These are phyloP conservation scores for Malassezia furfur DNA, from an alignment of 1,284 basidiomycete species.

Conservation along the genomic window DNA sequence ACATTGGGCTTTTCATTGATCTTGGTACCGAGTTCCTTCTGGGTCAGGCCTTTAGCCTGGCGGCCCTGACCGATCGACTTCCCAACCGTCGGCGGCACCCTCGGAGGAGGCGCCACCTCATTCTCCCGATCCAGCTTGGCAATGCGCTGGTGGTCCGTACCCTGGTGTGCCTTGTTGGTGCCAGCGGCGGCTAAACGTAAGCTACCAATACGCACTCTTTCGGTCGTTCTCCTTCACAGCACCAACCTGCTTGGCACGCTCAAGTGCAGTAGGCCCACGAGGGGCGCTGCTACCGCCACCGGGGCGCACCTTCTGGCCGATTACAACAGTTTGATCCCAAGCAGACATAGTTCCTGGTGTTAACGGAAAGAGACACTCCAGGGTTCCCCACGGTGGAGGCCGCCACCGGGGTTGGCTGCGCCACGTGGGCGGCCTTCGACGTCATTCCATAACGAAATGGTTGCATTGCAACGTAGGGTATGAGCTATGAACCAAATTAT, in stretches of 20 bases:
- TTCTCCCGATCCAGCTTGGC: conserved; percentile 54
- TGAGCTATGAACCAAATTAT: neutral
- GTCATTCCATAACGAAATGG: conserved; percentile 7
- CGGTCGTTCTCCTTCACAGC: conserved; percentile 51
- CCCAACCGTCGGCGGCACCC: conserved; percentile 68
- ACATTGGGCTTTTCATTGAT: conserved; percentile 82
- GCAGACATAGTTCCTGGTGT: conserved; percentile 12
- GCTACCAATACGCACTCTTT: conserved; percentile 41
- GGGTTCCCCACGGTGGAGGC: neutral
- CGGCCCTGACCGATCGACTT: conserved; percentile 77
- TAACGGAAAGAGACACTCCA: neutral
- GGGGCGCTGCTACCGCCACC: conserved; percentile 57
- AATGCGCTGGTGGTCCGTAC: conserved; percentile 43
- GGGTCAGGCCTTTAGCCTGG: conserved; percentile 66
- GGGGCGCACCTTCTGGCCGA: conserved; percentile 61
- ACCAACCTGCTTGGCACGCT: conserved; percentile 50
- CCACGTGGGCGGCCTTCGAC: conserved; percentile 14
- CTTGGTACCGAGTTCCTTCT: conserved; percentile 88
- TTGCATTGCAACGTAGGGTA: neutral
- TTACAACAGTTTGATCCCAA: conserved; percentile 54
- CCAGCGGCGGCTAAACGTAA: conserved; percentile 26
- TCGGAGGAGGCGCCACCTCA: conserved; percentile 86
- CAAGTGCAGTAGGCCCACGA: conserved; percentile 50
- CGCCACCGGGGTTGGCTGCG: neutral
- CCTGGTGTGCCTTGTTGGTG: conserved; percentile 38